Evolutionary conservation across 768 basidiomycete species (phyloP).

Genomic region (Imleria badia): DNA sequence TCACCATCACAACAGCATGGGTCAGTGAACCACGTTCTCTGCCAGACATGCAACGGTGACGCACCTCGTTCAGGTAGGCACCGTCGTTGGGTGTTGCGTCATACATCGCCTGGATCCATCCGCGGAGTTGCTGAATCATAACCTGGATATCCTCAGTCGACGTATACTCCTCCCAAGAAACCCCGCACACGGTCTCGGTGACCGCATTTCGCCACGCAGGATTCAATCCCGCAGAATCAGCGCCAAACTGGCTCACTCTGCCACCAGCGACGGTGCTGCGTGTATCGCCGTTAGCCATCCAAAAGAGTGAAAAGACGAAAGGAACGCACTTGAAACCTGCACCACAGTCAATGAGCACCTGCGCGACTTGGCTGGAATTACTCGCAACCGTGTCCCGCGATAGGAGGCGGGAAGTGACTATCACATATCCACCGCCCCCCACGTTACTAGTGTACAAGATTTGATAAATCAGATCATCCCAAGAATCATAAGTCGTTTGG

Average conservation of each 20-base stretch:
- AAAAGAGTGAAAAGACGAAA: too few relatives aligned
- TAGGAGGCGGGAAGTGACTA: conserved; percentile 30
- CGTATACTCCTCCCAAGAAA: conserved; percentile 22
- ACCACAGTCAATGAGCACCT: conserved; percentile 11
- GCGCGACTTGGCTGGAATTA: conserved; percentile 24
- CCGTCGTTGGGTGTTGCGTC: conserved; percentile 36
- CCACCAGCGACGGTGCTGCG: conserved; percentile 47
- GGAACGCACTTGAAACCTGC: conserved; percentile 6
- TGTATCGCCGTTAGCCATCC: conserved; percentile 6
- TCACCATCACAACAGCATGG: background rate
- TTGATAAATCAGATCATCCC: conserved; percentile 24
- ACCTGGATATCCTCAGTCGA: conserved; percentile 10
- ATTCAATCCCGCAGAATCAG: conserved; percentile 42
- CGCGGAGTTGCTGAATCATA: conserved; percentile 5
- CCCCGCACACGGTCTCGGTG: background rate
- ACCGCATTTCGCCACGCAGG: conserved; percentile 49
- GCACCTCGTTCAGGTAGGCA: conserved; percentile 51
- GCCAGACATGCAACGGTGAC: background rate
- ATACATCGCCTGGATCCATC: conserved; percentile 11
- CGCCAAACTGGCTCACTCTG: conserved; percentile 35
- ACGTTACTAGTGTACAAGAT: background rate
- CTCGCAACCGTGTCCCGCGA: conserved; percentile 28
- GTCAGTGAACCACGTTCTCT: background rate
- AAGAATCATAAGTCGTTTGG: conserved; percentile 24
- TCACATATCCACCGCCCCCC: conserved; percentile 22